A percentile compares a stretch with the other conserved stretches of the same genome.
Evolutionary conservation across 805 yeast genomes (phyloP).

Genomic region (Metschnikowia arizonensis): DNA sequence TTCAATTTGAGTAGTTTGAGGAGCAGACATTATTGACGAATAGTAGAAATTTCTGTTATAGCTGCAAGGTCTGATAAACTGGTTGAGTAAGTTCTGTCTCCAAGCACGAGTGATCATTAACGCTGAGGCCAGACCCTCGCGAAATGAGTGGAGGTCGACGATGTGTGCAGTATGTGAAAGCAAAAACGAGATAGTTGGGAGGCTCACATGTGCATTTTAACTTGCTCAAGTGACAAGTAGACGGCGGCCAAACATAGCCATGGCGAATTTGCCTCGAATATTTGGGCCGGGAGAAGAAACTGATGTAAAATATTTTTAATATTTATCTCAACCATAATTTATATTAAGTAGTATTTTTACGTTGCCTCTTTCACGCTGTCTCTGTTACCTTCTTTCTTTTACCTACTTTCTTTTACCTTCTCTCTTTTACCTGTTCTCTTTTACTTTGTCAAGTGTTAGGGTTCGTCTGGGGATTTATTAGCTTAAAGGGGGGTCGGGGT

Average conservation of each 20-base stretch:
- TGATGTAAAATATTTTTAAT: too few relatives aligned
- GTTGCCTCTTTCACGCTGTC: too few relatives aligned
- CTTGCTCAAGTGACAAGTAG: not conserved
- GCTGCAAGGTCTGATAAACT: constrained; percentile 8
- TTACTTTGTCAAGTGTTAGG: too few relatives aligned
- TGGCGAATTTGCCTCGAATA: not conserved
- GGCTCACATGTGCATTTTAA: not conserved
- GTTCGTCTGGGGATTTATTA: too few relatives aligned
- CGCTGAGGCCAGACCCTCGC: not conserved
- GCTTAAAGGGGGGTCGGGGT: too few relatives aligned
- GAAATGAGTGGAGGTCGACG: constrained; percentile 3
- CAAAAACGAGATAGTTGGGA: not conserved
- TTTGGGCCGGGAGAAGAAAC: not conserved
- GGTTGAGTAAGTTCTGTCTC: constrained; percentile 11
- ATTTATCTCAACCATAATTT: too few relatives aligned
- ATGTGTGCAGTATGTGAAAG: not conserved
- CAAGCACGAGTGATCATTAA: constrained; percentile 12
- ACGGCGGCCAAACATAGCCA: not conserved
- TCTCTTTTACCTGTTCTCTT: too few relatives aligned
- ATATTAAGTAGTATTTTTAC: too few relatives aligned
- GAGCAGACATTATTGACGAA: constrained; percentile 34
- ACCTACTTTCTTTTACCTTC: too few relatives aligned
- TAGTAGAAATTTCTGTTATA: not conserved
- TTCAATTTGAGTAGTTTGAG: constrained; percentile 39
- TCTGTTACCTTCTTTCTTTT: too few relatives aligned